Conservation (phyloP, 345 rosid genomes). For the Citrus maxima region DNA sequence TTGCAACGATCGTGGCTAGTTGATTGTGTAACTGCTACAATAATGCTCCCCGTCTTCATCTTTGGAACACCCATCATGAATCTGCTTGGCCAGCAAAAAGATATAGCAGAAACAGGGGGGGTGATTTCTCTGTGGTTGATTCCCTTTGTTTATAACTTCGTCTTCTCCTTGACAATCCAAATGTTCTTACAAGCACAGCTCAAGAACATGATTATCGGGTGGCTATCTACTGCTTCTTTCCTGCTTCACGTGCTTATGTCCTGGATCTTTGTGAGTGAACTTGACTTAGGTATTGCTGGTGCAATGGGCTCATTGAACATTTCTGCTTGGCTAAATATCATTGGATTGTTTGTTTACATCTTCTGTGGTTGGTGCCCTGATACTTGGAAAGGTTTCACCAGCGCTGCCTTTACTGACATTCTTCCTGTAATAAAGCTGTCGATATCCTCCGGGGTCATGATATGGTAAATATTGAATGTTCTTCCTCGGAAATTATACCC, state of each 20-base stretch:
- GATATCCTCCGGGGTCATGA: conserved; percentile 5
- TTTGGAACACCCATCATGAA: conserved; percentile 37
- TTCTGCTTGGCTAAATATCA: conserved; percentile 38
- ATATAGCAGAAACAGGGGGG: conserved; percentile 38
- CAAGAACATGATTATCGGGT: conserved; percentile 44
- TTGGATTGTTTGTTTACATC: conserved; percentile 41
- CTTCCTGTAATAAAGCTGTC: conserved; percentile 11
- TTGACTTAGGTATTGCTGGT: conserved; percentile 45
- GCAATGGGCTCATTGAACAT: conserved; percentile 47
- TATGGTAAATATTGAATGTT: background rate
- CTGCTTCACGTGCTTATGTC: conserved; percentile 32
- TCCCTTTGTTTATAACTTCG: conserved; percentile 38
- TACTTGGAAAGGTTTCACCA: conserved; percentile 3
- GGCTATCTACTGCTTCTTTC: conserved; percentile 29
- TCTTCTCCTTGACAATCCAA: conserved; percentile 44
- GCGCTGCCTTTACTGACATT: background rate
- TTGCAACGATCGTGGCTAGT: conserved; percentile 58
- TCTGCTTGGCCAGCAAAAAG: conserved; percentile 36
- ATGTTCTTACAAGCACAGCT: conserved; percentile 57
- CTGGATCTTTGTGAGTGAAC: conserved; percentile 38
- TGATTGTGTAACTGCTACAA: conserved; percentile 25
- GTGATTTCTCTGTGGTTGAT: conserved; percentile 48
- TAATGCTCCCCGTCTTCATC: conserved; percentile 42
- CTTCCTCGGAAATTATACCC: too few species aligned
- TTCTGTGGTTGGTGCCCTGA: background rate